Conservation (phyloP, 768 basidiomycete genomes). For the Lactifluus volemus region DNA sequence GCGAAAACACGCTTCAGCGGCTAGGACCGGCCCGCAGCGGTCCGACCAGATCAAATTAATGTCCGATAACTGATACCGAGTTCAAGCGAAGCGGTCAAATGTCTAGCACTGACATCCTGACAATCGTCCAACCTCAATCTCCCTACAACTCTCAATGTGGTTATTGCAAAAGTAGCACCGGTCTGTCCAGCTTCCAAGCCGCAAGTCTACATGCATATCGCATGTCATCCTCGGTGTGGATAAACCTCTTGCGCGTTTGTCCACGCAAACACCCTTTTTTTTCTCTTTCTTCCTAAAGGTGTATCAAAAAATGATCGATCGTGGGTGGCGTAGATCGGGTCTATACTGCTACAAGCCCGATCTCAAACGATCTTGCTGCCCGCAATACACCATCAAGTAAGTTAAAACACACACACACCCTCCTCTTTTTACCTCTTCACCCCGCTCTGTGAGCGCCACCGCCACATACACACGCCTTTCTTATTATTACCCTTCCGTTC, state of each 20-base stretch:
- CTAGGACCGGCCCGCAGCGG: not conserved
- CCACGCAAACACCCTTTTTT: not conserved
- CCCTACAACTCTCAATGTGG: conserved; percentile 9
- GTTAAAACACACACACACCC: conserved; percentile 12
- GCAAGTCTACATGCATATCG: conserved; percentile 6
- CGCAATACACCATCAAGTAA: conserved; percentile 90
- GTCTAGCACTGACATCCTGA: not conserved
- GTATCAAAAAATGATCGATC: conserved; percentile 77
- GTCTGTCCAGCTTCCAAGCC: not conserved
- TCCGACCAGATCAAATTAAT: not conserved
- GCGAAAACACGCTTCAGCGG: not conserved
- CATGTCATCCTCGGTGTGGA: conserved; percentile 18
- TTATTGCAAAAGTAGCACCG: not conserved
- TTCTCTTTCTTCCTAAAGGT: conserved; percentile 33
- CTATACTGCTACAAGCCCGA: conserved; percentile 85
- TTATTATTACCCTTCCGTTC: no score
- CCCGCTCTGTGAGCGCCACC: not conserved
- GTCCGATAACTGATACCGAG: not conserved
- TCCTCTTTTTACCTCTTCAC: not conserved
- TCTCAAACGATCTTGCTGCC: conserved; percentile 75
- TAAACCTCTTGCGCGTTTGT: no score
- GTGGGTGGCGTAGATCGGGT: conserved; percentile 81
- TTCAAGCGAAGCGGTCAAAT: not conserved
- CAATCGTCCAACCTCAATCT: not conserved
- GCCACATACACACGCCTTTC: no score